Percentiles rank a stretch among this genome's conserved stretches.
Conservation (phyloP, 2,329 filamentous ascomycete species). For the Colletotrichum siamense region DNA sequence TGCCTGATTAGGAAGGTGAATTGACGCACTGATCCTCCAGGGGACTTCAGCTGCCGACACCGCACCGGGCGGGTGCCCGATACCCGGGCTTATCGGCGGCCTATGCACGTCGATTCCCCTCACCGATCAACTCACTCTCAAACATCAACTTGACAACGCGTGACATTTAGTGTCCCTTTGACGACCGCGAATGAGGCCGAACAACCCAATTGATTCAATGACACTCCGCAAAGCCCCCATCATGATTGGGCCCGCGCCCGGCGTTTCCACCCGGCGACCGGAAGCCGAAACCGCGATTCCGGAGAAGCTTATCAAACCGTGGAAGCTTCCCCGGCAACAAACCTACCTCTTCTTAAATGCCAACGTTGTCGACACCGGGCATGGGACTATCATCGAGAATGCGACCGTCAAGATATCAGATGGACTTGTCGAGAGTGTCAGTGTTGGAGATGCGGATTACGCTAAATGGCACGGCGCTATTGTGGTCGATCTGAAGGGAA, state of each 20-base stretch:
- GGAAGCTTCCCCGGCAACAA: conserved; percentile 36
- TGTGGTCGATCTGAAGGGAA: conserved; percentile 28
- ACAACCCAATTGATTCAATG: not conserved
- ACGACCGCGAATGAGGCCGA: too few species aligned
- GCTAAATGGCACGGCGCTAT: not conserved
- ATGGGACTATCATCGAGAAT: conserved; percentile 34
- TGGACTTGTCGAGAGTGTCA: conserved; percentile 37
- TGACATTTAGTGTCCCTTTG: too few species aligned
- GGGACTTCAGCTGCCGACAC: conserved; percentile 5
- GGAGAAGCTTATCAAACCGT: conserved; percentile 36
- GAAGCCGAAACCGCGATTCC: not conserved
- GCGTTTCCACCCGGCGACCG: not conserved
- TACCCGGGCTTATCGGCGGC: not conserved
- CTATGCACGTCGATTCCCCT: not conserved
- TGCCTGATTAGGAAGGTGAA: not conserved
- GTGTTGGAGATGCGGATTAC: conserved; percentile 12
- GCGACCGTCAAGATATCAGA: conserved; percentile 36
- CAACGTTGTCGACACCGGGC: conserved; percentile 45
- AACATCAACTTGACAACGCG: not conserved
- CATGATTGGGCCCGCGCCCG: not conserved
- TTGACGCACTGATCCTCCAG: not conserved
- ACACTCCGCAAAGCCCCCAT: conserved; percentile 6
- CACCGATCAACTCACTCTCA: not conserved
- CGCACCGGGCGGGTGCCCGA: conserved; percentile 1
- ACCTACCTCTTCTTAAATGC: conserved; percentile 46